These are phyloP conservation scores for Pythium coloratum DNA, from an alignment of 352 stramenopile species.

Conservation along the genomic window DNA sequence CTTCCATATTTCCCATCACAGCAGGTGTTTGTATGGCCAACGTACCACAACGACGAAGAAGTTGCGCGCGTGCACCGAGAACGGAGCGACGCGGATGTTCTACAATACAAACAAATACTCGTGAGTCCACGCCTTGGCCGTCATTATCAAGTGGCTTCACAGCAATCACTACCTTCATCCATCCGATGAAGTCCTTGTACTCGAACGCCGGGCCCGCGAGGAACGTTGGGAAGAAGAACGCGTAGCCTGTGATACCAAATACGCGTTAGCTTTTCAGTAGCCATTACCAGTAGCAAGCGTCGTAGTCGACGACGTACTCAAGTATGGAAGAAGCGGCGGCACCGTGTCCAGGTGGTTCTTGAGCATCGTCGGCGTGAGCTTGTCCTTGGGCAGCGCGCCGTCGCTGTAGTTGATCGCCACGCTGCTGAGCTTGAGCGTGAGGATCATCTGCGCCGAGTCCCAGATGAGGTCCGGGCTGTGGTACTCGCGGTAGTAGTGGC, in stretches of 20 bases:
- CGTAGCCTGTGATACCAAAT: conserved; percentile 47
- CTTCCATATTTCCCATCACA: no score
- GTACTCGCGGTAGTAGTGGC: conserved; percentile 87
- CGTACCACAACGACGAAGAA: conserved; percentile 72
- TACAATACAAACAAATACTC: conserved; percentile 12
- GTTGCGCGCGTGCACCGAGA: conserved; percentile 70
- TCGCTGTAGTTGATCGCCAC: conserved; percentile 85
- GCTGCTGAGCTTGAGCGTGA: conserved; percentile 82
- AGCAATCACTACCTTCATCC: conserved; percentile 54
- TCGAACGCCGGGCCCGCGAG: conserved; percentile 80
- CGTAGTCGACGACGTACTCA: conserved; percentile 37
- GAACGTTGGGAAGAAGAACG: conserved; percentile 90
- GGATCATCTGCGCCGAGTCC: conserved; percentile 86
- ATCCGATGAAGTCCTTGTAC: conserved; percentile 84
- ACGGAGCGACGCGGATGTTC: conserved; percentile 60
- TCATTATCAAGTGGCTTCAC: no score
- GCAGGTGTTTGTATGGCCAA: background rate
- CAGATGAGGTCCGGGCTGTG: conserved; percentile 79
- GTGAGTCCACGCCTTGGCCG: no score
- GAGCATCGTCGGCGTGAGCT: conserved; percentile 68
- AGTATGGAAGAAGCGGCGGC: conserved; percentile 66
- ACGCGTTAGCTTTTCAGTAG: background rate
- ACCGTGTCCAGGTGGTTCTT: conserved; percentile 73
- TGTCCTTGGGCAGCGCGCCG: conserved; percentile 62
- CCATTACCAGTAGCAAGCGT: background rate